A percentile compares a stretch with the other conserved stretches of the same genome.
Conservation (phyloP, 2,329 filamentous ascomycete species). For the Aspergillus carbonarius region DNA sequence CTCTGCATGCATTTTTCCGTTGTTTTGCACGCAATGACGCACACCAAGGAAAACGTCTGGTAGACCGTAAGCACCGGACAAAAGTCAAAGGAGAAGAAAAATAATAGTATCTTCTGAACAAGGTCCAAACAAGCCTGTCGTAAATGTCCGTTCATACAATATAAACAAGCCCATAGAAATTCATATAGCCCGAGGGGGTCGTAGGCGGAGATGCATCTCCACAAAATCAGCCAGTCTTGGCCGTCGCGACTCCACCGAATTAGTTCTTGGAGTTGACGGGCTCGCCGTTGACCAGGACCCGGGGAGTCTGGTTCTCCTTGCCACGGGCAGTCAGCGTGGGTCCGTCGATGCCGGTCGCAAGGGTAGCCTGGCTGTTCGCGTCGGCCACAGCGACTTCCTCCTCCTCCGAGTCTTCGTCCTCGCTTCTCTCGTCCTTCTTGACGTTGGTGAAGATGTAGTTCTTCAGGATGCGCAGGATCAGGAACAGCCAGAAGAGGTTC, state of each 20-base stretch:
- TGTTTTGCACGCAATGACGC: background rate
- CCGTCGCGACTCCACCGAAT: background rate
- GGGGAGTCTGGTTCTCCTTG: constrained; percentile 34
- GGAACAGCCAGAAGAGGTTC: constrained; percentile 48
- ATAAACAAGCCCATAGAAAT: background rate
- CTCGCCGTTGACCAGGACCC: constrained; percentile 42
- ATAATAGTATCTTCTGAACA: background rate
- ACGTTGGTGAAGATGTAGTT: constrained; percentile 44
- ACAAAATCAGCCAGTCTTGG: background rate
- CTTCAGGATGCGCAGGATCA: constrained; percentile 46
- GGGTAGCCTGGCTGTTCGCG: constrained; percentile 23
- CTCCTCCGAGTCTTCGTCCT: constrained; percentile 46
- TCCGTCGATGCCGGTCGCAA: constrained; percentile 28
- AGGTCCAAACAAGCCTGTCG: background rate
- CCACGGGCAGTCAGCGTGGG: constrained; percentile 23
- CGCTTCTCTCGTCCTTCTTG: constrained; percentile 45
- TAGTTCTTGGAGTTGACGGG: constrained; percentile 24
- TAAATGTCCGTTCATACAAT: constrained; percentile 3
- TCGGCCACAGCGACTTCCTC: constrained; percentile 28
- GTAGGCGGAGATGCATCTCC: background rate
- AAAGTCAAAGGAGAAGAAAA: background rate
- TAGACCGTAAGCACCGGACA: background rate
- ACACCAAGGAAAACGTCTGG: background rate
- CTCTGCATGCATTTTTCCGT: background rate
- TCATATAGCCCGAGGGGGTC: background rate